phyloP scores from a whole-genome alignment of 345 rosid species.

The Cardamine occulta region DNA sequence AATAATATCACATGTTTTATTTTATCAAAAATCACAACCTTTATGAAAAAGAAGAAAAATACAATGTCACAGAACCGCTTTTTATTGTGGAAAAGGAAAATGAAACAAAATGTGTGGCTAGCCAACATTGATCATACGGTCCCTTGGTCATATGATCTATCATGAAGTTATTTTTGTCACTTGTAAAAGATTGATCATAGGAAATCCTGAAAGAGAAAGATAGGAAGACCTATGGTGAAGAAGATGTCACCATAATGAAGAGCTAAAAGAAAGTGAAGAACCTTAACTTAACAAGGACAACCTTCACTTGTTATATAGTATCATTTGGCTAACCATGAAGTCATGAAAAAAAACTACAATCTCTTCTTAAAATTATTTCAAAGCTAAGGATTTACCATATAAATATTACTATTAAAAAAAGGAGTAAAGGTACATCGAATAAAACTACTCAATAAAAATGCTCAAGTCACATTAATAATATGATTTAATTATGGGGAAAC shows the following conservation, averaged over 20 bases:
- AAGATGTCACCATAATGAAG: background rate
- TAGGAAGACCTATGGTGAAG: background rate
- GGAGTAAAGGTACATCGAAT: background rate
- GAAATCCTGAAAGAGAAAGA: background rate
- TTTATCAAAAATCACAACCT: background rate
- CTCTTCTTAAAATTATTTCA: background rate
- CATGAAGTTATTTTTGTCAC: background rate
- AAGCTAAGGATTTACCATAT: background rate
- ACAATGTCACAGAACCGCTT: background rate
- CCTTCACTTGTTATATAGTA: no score
- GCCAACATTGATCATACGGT: background rate
- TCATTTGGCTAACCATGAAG: background rate
- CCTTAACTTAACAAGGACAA: background rate
- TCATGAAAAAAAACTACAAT: background rate
- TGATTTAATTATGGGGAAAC: background rate
- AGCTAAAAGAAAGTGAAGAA: background rate
- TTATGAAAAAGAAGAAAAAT: no score
- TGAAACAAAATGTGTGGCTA: background rate
- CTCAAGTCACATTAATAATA: background rate
- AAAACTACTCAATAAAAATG: background rate
- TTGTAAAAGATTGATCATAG: background rate
- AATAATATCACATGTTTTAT: background rate
- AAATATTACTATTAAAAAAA: background rate
- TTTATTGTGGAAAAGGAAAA: background rate
- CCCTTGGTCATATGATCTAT: background rate